phyloP scores from a whole-genome alignment of 2,329 filamentous ascomycete genomes.

The Ascochyta fabae region DNA sequence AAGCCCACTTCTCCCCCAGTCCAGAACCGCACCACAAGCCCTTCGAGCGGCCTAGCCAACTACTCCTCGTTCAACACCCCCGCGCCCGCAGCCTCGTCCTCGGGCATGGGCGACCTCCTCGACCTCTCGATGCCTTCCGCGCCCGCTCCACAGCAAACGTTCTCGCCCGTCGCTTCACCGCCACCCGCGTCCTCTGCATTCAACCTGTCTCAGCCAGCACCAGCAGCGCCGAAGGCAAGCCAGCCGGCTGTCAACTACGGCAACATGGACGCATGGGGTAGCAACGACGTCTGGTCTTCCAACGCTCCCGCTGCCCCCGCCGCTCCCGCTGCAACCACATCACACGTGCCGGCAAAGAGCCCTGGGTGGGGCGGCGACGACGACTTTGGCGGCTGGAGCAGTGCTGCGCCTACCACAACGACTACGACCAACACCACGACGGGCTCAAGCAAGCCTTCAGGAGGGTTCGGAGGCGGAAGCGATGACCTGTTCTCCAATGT shows the following conservation, averaged over 20 bases:
- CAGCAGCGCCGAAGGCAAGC: slow-evolving; percentile 40
- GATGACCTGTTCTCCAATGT: slow-evolving; percentile 97
- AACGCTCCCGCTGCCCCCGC: slow-evolving; percentile 62
- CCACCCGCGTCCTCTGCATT: slow-evolving; percentile 57
- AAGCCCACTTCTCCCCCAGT: slow-evolving; percentile 63
- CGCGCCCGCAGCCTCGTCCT: slow-evolving; percentile 54
- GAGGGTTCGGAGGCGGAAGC: slow-evolving; percentile 60
- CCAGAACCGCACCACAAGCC: slow-evolving; percentile 58
- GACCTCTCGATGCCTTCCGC: slow-evolving; percentile 63
- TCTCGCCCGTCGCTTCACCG: slow-evolving; percentile 41
- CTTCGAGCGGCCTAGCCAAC: slow-evolving; percentile 64
- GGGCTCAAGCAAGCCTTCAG: slow-evolving; percentile 55
- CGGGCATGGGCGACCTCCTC: slow-evolving; percentile 74
- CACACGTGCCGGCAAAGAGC: slow-evolving; percentile 52
- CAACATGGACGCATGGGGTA: slow-evolving; percentile 80
- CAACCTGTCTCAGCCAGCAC: slow-evolving; percentile 62
- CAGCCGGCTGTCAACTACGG: slow-evolving; percentile 50
- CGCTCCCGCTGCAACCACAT: slow-evolving; percentile 36
- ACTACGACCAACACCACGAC: slow-evolving; percentile 48
- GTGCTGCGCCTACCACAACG: slow-evolving; percentile 68
- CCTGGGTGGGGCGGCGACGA: slow-evolving; percentile 72
- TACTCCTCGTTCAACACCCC: slow-evolving; percentile 71
- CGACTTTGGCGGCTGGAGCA: slow-evolving; percentile 95
- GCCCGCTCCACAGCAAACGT: slow-evolving; percentile 25
- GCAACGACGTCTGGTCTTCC: slow-evolving; percentile 79